Evolutionary conservation across 805 yeast species (phyloP), one percentile per base, ranked within the genome.

Genomic region (Teunomyces panamensis): DNA sequence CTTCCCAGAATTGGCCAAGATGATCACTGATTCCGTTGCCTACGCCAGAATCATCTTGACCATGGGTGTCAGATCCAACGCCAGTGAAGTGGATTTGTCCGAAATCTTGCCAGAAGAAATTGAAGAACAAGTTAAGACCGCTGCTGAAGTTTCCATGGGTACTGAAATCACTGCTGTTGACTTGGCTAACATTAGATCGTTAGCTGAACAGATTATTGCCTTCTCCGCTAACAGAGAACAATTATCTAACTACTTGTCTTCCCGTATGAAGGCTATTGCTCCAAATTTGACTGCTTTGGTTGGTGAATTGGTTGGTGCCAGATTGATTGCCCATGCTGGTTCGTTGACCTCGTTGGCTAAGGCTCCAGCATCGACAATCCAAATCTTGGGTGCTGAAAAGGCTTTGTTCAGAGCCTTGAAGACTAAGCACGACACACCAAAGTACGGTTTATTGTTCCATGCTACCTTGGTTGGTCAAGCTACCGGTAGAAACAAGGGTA

Each of bases 141-240:
- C 98, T 58, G 98, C 99, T 58, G 98, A 94, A 78, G 90, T 94
- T 56, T 91, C 98, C 44, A 94, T 94, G 99, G 99, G 99, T 78
- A 94, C 98, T 52, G 99, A 94, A 73, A 92, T 94, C 69, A 92
- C 98, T 49, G 91, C 87, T 52, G 78, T 79, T 56, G 99, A 94
- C 72, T 79, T 94, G 62, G 79, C 80, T 51, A 92, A 92, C 78
- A 92, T 94, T 69, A 80, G 80, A 67, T 85, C 90, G 52, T 80
- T 94, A 60, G 99, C 99, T 57, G 94, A 88, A 52, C 98, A 94
- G 75, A 92, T 94, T 65, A 92, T 92, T 58, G 97, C 89, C 69
- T 89, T 94, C 68, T 85, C 98, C 54, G 89, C 89, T 55, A 94
- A 94, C 82, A 85, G 99, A 77, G 97, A 91, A 76, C 96, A 90